phyloP scores from a whole-genome alignment of 2,329 filamentous ascomycete genomes.

The Hypomyces rosellus region DNA sequence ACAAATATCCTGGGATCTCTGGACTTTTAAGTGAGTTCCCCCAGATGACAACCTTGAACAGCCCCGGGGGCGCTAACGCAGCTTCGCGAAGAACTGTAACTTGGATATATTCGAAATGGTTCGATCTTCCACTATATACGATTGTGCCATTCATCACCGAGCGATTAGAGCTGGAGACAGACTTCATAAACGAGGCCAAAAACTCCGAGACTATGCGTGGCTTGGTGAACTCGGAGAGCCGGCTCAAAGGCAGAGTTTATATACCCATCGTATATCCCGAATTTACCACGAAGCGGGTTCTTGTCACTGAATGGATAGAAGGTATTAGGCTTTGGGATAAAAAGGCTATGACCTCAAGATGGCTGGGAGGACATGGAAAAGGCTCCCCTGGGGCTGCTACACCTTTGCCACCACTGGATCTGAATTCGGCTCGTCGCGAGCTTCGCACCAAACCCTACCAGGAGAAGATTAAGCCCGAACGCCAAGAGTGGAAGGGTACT shows the following conservation, averaged over 20 bases:
- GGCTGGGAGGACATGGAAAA: constrained; percentile 69
- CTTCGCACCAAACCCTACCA: constrained; percentile 46
- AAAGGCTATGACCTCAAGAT: constrained; percentile 66
- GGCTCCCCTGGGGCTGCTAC: constrained; percentile 74
- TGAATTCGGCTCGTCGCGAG: constrained; percentile 38
- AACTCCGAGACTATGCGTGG: constrained; percentile 81
- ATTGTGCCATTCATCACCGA: constrained; percentile 91
- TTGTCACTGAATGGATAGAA: constrained; percentile 98
- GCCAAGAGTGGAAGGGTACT: constrained; percentile 69
- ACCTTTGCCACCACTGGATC: constrained; percentile 48
- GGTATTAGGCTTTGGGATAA: constrained; percentile 91
- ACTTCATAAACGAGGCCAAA: constrained; percentile 85
- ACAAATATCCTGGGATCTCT: constrained; percentile 91
- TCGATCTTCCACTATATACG: constrained; percentile 87
- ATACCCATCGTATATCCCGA: constrained; percentile 80
- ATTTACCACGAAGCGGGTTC: constrained; percentile 72
- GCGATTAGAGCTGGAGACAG: constrained; percentile 85
- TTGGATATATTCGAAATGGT: constrained; percentile 76
- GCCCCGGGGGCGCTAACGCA: no score
- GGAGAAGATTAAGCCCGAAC: constrained; percentile 69
- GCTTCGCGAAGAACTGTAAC: constrained; percentile 58
- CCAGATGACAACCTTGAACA: no score
- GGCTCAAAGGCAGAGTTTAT: constrained; percentile 75
- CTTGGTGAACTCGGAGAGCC: constrained; percentile 68
- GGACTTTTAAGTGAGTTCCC: constrained; percentile 75